Base-by-base conservation (phyloP, 345 rosid genomes). In the Toxicodendron radicans region DNA sequence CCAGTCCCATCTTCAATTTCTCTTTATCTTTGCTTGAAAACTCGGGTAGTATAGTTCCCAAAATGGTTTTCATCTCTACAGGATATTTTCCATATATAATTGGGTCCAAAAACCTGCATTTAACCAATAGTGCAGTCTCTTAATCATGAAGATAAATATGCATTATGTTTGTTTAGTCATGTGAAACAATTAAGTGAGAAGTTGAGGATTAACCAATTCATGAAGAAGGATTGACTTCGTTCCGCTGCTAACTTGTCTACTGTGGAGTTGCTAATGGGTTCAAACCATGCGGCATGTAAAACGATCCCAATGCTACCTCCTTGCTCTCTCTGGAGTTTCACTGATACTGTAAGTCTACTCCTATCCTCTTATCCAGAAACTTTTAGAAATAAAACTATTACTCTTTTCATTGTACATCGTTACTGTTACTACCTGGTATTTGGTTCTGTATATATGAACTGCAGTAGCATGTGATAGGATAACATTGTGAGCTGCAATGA, bases 401-500 rank as follows among this genome's bases (percentile, higher is more conserved):
- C 3, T 0, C n/a, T 23, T 3, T 63, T 63, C 14, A 63, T 5
- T 63, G 4, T 21, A 21, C 3, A 20, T 20, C 10, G 17, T 64
- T 38, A n/a, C 27, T n/a, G 8, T 16, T 7, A 56, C 21, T 61
- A 80, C 85, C 75, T 74, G 80, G 38, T 80, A 83, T 65, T 76
- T 71, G 3, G 53, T 52, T 18, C 76, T 64, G 76, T 83, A 77
- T 24, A 74, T 66, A 0, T 74, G 33, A 54, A 73, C 77, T 17
- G 80, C 83, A 0, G 65, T 76, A 17, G 80, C 85, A 68, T 81
- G 87, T 7, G 85, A 58, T 1, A 84, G 38, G 35, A 91, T 75
- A 13, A 71, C 64, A 67, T 91, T 84, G 68, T 91, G 94, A 9
- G 88, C 83, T 12, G 76, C 94, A 20, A 81, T 71, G 52, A 87